phyloP scores from a whole-genome alignment of 129 eudicot genomes.

The Chrysanthemum makinoi region DNA sequence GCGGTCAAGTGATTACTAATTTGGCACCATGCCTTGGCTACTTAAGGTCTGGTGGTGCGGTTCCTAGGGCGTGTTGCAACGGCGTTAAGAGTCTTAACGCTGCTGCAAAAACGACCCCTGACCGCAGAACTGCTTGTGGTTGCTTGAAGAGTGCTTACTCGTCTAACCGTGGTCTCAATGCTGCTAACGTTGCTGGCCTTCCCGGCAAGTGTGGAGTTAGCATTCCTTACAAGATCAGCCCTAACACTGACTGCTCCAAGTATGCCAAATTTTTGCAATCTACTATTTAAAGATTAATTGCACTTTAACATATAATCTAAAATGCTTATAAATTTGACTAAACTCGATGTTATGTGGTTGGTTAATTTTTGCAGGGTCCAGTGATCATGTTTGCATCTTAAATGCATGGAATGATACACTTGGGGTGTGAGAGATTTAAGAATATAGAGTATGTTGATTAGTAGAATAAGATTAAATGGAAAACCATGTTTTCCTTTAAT shows the following conservation, averaged over 20 bases:
- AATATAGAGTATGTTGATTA: too few relatives aligned
- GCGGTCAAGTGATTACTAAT: conserved; percentile 22
- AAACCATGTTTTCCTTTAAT: too few relatives aligned
- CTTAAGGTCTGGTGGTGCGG: conserved; percentile 15
- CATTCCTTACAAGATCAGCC: conserved; percentile 24
- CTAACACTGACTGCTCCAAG: conserved; percentile 44
- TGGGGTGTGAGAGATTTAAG: background rate
- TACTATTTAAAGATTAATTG: background rate
- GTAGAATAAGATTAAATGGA: too few relatives aligned
- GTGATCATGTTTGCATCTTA: background rate
- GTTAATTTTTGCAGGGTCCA: background rate
- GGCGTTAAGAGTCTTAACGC: conserved; percentile 33
- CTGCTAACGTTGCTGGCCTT: conserved; percentile 22
- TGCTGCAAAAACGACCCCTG: conserved; percentile 28
- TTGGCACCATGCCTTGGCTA: conserved; percentile 30
- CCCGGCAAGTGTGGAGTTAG: background rate
- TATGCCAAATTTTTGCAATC: background rate
- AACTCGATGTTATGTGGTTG: background rate
- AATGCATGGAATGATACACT: background rate
- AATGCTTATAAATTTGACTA: background rate
- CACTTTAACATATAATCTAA: background rate
- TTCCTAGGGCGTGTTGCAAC: conserved; percentile 24
- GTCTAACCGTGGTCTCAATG: conserved; percentile 8
- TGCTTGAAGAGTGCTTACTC: conserved; percentile 34
- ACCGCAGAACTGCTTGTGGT: conserved; percentile 34